These are phyloP conservation scores for Flaveria brownii DNA, from an alignment of 129 eudicot species.

Conservation along the genomic window DNA sequence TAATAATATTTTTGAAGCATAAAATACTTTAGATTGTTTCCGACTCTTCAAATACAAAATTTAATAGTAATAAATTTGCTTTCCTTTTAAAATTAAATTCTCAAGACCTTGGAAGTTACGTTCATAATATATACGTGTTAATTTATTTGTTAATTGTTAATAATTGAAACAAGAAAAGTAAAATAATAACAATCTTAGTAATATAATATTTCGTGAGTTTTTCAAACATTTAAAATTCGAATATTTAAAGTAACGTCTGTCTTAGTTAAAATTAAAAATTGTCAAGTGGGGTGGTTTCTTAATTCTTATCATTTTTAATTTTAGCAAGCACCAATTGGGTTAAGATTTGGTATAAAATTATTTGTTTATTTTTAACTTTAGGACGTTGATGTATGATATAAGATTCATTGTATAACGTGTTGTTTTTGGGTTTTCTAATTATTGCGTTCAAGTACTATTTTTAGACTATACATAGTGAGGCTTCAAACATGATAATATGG, in stretches of 20 bases:
- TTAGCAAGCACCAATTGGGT: conserved; percentile 1
- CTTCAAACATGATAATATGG: no score
- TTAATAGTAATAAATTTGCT: background rate
- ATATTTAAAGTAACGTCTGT: background rate
- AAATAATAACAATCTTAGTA: background rate
- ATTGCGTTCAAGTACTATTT: background rate
- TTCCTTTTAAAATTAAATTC: background rate
- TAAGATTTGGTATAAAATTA: conserved; percentile 7
- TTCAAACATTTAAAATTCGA: background rate
- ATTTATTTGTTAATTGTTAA: background rate
- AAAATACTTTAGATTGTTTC: background rate
- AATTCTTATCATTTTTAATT: background rate
- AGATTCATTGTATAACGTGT: conserved; percentile 8
- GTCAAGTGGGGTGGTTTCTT: conserved; percentile 22
- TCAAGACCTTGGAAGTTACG: background rate
- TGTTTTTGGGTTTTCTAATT: background rate
- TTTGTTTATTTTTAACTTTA: background rate
- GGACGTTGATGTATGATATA: conserved; percentile 1
- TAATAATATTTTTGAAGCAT: no score
- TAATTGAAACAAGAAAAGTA: background rate
- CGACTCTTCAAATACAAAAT: background rate
- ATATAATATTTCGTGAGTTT: background rate
- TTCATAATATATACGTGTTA: background rate
- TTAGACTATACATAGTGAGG: background rate
- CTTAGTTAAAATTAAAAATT: background rate